These are phyloP conservation scores for Populus hybrid DNA, from an alignment of 441 rosid species.

Conservation along the genomic window DNA sequence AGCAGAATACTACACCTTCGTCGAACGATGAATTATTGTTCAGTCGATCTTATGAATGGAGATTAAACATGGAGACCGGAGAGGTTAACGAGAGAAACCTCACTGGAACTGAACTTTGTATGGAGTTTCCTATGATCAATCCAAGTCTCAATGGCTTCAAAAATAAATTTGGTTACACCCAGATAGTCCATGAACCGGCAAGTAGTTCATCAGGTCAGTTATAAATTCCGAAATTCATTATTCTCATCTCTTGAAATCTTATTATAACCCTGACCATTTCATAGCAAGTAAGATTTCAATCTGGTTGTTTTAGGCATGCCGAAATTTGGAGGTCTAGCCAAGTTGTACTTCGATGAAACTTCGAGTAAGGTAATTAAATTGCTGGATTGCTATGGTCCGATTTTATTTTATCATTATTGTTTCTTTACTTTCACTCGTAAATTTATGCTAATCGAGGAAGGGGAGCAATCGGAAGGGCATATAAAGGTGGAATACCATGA, in stretches of 20 bases:
- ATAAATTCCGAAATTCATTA: too few relatives aligned
- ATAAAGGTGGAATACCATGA: constrained; percentile 39
- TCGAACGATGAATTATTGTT: constrained; percentile 19
- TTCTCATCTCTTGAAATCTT: background rate
- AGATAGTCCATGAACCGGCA: background rate
- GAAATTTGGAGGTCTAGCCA: constrained; percentile 34
- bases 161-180: constrained; percentile 4
- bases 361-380: background rate
- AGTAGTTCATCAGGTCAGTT: background rate
- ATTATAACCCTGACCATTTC: background rate
- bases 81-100: constrained; percentile 33
- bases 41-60: constrained; percentile 37
- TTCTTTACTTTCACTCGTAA: background rate
- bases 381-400: constrained; percentile 12
- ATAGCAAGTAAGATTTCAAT: background rate
- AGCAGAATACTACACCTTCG: background rate
- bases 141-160: background rate
- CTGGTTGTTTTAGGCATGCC: constrained; percentile 19
- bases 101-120: constrained; percentile 21
- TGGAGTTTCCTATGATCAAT: constrained; percentile 40
- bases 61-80: constrained; percentile 37
- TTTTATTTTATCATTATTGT: background rate
- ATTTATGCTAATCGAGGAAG: background rate
- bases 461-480: constrained; percentile 2
- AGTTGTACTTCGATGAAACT: constrained; percentile 28